These are phyloP conservation scores for Apiospora arundinis DNA, from an alignment of 2,329 filamentous ascomycete genomes.

Conservation along the genomic window DNA sequence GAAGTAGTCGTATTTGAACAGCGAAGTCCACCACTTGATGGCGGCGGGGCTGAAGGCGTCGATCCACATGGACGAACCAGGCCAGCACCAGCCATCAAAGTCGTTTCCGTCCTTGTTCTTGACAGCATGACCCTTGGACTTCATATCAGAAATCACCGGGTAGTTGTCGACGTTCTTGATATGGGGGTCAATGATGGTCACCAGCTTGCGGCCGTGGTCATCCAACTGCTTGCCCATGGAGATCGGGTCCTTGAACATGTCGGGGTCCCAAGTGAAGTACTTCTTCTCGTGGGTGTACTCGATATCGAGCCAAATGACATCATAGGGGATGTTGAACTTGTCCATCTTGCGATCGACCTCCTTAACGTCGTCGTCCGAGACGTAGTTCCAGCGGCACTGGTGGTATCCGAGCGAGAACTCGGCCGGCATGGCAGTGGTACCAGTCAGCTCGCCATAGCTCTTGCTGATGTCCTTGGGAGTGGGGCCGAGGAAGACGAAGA, in stretches of 20 bases:
- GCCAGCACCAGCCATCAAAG: constrained; percentile 99
- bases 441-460: constrained; percentile 87
- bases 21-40: constrained; percentile 85
- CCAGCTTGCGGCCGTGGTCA: constrained; percentile 84
- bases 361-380: constrained; percentile 95
- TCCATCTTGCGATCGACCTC: constrained; percentile 97
- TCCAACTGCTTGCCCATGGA: constrained; percentile 90
- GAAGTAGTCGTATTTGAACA: constrained; percentile 90
- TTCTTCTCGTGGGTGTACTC: constrained; percentile 97
- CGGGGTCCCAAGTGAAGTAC: constrained; percentile 96
- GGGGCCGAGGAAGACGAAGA: constrained; percentile 94
- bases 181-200: constrained; percentile 94
- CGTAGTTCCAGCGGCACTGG: constrained; percentile 98
- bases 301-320: constrained; percentile 98
- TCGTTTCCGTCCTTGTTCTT: constrained; percentile 88
- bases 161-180: constrained; percentile 93
- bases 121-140: constrained; percentile 81
- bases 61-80: constrained; percentile 94
- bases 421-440: constrained; percentile 88
- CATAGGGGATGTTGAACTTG: constrained; percentile 93
- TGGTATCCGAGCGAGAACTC: constrained; percentile 94
- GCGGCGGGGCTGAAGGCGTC: constrained; percentile 95
- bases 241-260: constrained; percentile 85
- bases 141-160: constrained; percentile 78
- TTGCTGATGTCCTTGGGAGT: constrained; percentile 82